Evolutionary conservation across 2,329 filamentous ascomycete genomes (phyloP).

Genomic region (Eutypella sp.): DNA sequence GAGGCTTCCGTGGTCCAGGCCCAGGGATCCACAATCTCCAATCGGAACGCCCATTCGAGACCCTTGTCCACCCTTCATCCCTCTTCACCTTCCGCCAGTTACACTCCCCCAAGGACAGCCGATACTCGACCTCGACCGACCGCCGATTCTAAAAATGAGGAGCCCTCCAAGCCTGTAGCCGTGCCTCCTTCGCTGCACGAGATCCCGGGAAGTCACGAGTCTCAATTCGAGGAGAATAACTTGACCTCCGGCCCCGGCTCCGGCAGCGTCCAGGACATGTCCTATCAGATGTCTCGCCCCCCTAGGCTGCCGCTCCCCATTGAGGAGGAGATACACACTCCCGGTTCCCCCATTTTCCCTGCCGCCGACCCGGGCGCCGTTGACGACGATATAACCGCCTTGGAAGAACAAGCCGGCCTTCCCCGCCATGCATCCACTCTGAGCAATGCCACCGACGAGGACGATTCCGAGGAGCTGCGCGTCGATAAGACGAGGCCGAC

Average conservation of each 20-base stretch:
- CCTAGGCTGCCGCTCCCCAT: constrained; percentile 89
- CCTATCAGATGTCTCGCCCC: constrained; percentile 60
- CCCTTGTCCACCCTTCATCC: constrained; percentile 45
- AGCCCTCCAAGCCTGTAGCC: constrained; percentile 54
- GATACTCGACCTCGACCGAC: constrained; percentile 28
- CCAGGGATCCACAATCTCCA: constrained; percentile 48
- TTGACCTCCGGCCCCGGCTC: constrained; percentile 44
- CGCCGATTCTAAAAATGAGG: constrained; percentile 29
- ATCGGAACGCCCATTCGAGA: constrained; percentile 42
- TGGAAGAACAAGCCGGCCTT: constrained; percentile 43
- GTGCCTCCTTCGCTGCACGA: constrained; percentile 40
- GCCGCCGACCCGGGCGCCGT: constrained; percentile 54
- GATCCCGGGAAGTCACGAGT: constrained; percentile 25
- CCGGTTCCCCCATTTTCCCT: constrained; percentile 82
- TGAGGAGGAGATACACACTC: constrained; percentile 83
- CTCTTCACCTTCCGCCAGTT: constrained; percentile 35
- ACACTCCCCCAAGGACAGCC: constrained; percentile 21
- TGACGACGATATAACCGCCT: constrained; percentile 46
- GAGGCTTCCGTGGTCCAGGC: constrained; percentile 59
- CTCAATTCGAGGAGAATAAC: constrained; percentile 30
- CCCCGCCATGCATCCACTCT: constrained; percentile 53
- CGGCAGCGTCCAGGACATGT: constrained; percentile 58
- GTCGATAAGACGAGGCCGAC: constrained; percentile 71
- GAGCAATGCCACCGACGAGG: constrained; percentile 67
- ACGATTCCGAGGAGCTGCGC: constrained; percentile 70